A percentile compares a stretch with the other conserved stretches of the same genome.
These are phyloP conservation scores for Colletotrichum camelliae DNA, from an alignment of 2,329 filamentous ascomycete species.

Conservation along the genomic window DNA sequence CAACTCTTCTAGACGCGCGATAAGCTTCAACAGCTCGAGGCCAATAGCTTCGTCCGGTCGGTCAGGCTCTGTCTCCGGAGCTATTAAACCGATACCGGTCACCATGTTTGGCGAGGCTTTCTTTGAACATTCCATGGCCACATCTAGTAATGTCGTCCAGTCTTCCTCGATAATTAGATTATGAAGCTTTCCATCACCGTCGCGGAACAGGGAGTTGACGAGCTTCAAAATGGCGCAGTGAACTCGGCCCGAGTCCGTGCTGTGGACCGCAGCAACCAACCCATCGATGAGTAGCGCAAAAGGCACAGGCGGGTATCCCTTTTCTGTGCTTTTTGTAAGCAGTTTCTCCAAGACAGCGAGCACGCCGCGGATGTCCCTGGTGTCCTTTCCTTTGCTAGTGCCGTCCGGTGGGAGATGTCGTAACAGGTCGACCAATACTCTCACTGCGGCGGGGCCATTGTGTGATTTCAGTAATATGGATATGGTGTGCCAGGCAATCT, in stretches of 20 bases:
- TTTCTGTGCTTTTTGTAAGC: constrained; percentile 62
- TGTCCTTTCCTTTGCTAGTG: constrained; percentile 54
- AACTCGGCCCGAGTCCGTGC: constrained; percentile 50
- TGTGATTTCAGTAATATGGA: constrained; percentile 76
- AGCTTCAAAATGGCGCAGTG: constrained; percentile 54
- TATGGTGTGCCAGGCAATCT: constrained; percentile 73
- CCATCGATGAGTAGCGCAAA: constrained; percentile 65
- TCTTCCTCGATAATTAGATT: constrained; percentile 67
- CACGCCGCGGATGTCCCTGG: constrained; percentile 65
- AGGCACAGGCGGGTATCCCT: constrained; percentile 65
- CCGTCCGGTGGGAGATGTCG: constrained; percentile 51
- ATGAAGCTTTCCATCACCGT: constrained; percentile 57
- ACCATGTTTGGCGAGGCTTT: constrained; percentile 24
- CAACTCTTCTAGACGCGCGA: constrained; percentile 55
- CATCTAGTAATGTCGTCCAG: constrained; percentile 66
- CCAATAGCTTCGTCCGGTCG: constrained; percentile 43
- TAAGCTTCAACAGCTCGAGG: constrained; percentile 49
- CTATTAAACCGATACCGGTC: constrained; percentile 18
- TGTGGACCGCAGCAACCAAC: constrained; percentile 54
- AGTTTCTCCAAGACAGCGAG: constrained; percentile 68
- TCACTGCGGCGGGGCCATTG: constrained; percentile 72
- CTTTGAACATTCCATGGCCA: constrained; percentile 61
- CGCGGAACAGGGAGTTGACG: constrained; percentile 61
- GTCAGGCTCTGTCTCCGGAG: constrained; percentile 30
- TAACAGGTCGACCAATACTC: constrained; percentile 68